Evolutionary conservation across 352 stramenopile genomes (phyloP).

Genomic region (Blastocystis sp.): DNA sequence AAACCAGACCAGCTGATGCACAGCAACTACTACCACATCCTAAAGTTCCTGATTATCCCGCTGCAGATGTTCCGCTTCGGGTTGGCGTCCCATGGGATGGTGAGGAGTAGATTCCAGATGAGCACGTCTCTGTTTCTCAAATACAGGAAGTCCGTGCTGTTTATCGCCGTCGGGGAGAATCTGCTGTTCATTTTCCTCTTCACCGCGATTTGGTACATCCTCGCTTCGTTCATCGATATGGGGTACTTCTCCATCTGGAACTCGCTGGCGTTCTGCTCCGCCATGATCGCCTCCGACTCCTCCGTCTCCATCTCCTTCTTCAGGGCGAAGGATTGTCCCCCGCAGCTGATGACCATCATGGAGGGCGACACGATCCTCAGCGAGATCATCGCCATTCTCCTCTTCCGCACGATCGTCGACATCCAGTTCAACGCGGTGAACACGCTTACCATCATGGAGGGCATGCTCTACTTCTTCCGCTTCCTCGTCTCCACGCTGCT

Average conservation of each 20-base stretch:
- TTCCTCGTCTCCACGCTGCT: background rate
- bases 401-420: conserved; percentile 44
- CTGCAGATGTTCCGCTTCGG: conserved; percentile 61
- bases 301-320: conserved; percentile 61
- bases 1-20: conserved; percentile 35
- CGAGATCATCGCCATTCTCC: conserved; percentile 44
- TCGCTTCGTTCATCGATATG: conserved; percentile 26
- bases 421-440: conserved; percentile 4
- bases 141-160: conserved; percentile 1
- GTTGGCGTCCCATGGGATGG: background rate
- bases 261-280: conserved; percentile 56
- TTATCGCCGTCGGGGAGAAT: conserved; percentile 35
- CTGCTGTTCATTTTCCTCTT: conserved; percentile 65
- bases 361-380: conserved; percentile 56
- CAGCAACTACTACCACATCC: conserved; percentile 33
- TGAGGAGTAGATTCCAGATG: conserved; percentile 46
- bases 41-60: conserved; percentile 32
- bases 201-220: conserved; percentile 6
- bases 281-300: conserved; percentile 60
- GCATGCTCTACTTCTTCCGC: background rate
- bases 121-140: background rate
- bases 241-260: conserved; percentile 12
- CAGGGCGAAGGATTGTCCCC: background rate
- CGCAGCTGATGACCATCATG: conserved; percentile 41
- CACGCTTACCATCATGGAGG: background rate